Evolutionary conservation across 257 asterid species (phyloP).

Genomic region (Lycium ferocissimum): DNA sequence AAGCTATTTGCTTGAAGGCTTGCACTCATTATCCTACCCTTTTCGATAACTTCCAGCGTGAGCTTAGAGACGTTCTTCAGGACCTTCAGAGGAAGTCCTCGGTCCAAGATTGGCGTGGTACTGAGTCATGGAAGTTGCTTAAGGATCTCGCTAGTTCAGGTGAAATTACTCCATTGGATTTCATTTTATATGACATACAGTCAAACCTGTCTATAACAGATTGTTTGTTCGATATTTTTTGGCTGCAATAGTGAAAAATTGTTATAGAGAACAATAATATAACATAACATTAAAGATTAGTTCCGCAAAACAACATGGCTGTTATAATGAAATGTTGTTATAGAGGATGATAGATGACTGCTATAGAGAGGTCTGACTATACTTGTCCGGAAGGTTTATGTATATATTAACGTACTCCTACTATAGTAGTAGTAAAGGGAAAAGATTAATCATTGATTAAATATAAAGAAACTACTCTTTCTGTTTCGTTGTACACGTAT

Average conservation of each 20-base stretch:
- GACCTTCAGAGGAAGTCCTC: conserved; percentile 62
- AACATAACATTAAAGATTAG: no score
- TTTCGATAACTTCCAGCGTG: conserved; percentile 95
- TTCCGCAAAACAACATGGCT: no score
- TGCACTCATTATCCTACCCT: conserved; percentile 96
- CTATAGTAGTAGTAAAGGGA: background rate
- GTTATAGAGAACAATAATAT: no score
- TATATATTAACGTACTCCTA: background rate
- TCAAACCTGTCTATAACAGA: no score
- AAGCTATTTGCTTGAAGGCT: conserved; percentile 82
- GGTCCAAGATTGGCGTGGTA: conserved; percentile 70
- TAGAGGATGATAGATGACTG: no score
- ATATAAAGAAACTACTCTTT: background rate
- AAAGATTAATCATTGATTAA: background rate
- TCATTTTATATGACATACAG: background rate
- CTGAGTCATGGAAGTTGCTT: conserved; percentile 88
- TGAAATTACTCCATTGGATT: conserved; percentile 29
- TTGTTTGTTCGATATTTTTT: no score
- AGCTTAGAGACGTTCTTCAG: conserved; percentile 84
- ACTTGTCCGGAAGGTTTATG: background rate
- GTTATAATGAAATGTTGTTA: no score
- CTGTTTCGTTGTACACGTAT: background rate
- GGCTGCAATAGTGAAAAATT: no score
- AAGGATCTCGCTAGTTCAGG: conserved; percentile 91
- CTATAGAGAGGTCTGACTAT: no score